Evolutionary conservation across 352 stramenopile genomes (phyloP), one percentile per base, ranked within the genome.

Genomic region (Hyaloperonospora arabidopsidis): DNA sequence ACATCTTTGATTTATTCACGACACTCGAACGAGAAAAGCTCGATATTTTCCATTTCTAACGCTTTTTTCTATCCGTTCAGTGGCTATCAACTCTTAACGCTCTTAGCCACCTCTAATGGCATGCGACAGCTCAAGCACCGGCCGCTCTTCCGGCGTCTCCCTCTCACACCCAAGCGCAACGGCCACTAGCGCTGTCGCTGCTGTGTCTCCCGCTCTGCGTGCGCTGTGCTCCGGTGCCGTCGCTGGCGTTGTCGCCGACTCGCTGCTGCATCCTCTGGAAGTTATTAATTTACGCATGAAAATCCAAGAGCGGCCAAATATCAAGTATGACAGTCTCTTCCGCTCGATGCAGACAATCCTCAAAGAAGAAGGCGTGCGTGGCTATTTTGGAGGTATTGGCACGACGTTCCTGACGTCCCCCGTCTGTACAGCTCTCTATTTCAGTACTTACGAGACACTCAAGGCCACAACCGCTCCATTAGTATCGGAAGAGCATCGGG

Each of bases 211-310:
- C 8, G 70, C 78, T 32, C 64, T 77, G 23, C 72, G 77, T 59
- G 74, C 77, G 7, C 65, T 91, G 49, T 76, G 79, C 45, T 87
- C 82, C 0, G 82, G 82, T 19, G 80, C 79, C 1, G 69, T 89
- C 15, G 79, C 82, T 0, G 82, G 82, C 23, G 66, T 89, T 34
- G 76, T 89, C 25, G 76, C 82, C 13, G 82, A 93, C 58, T 86
- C 76, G 35, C 68, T 89, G 57, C 61, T 89, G 48, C 79, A 90
- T 39, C 82, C 82, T 22, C 63, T 93, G 39, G 82, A 93, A 52
- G 84, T 85, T 17, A 80, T 93, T 53, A 93, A 89, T 60, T 54
- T 90, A 39, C 82, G 82, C 39, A 88, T 89, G 70, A 93, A 93
- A 57, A 77, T 93, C 40, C 81, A 89, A 62, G 67, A 68, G 21